Percentiles rank a stretch among this genome's conserved stretches.
Evolutionary conservation across 2,329 filamentous ascomycete species (phyloP).

Genomic region (Parastagonospora nodorum): DNA sequence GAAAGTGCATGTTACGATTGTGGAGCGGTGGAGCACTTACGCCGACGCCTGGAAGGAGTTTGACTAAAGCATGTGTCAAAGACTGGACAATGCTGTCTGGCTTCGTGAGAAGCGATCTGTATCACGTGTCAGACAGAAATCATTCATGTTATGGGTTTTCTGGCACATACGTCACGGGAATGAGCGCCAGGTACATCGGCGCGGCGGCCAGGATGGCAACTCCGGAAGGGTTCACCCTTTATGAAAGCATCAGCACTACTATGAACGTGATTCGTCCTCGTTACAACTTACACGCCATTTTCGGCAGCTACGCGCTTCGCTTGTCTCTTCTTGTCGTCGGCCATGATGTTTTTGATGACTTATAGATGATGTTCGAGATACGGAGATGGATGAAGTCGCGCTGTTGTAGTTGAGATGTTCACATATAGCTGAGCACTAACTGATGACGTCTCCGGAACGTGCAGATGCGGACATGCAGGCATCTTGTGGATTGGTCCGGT

Average conservation of each 20-base stretch:
- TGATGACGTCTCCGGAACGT: neutral
- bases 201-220: constrained; percentile 16
- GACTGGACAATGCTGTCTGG: constrained; percentile 24
- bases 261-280: neutral
- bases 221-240: constrained; percentile 24
- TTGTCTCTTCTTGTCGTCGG: constrained; percentile 26
- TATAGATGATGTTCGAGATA: neutral
- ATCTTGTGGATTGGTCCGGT: neutral
- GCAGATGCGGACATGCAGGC: neutral
- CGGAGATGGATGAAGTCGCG: neutral
- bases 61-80: constrained; percentile 26
- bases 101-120: constrained; percentile 21
- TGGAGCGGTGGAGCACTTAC: constrained; percentile 3
- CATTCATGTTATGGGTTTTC: neutral
- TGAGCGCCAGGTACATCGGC: constrained; percentile 25
- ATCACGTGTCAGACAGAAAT: neutral
- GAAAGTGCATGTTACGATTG: neutral
- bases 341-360: constrained; percentile 7
- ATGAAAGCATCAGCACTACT: neutral
- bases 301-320: constrained; percentile 16
- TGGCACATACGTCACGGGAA: constrained; percentile 21
- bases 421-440: neutral
- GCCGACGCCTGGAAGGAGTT: constrained; percentile 22
- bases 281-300: constrained; percentile 21
- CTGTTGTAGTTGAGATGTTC: neutral